Base-by-base conservation (phyloP, 352 stramenopile species). In the Phytophthora quininea region DNA sequence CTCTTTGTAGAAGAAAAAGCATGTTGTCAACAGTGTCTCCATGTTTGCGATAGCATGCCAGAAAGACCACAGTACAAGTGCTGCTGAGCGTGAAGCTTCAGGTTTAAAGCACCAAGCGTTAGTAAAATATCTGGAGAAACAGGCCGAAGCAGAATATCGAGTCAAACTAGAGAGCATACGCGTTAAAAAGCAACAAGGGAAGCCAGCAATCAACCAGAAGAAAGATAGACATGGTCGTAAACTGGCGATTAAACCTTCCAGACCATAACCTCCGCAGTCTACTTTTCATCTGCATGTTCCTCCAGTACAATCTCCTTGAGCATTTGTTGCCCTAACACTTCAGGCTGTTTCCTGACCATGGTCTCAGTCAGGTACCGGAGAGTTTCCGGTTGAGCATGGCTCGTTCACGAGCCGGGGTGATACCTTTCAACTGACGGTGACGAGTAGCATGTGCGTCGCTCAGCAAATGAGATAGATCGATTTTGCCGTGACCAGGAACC, bases 81-180 rank as follows among this genome's bases (percentile, higher is more conserved):
- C 46, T 15, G 14, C 3, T 27, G 56, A 74, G 6, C 54, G 54
- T 54, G 62, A 67, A 37, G 56, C 62, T 61, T 45, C 45, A 14
- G n/a, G 45, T 30, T 52, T 60, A 12, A 31, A 31, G 24, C 60
- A 62, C 2, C 69, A 70, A 19, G 65, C 68, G 6, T 57, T 90
- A 2, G 30, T 79, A 27, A 90, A 81, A 48, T 89, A 82, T 35
- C 30, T 92, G 7, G 74, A 84, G 43, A 42, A 64, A 1, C 71
- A 79, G 46, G 76, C 67, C 4, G 68, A 90, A 49, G 10, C 55
- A 27, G 84, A 92, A 57, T 90, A 89, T 57, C 79, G 78, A n/a
- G n/a, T 54, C 5, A 90, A 89, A 32, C 46, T 90, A 0, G 61
- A 73, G 14, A 76, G 63, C 29, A 60, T 91, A 2, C 79, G 76